Evolutionary conservation across 164 flowering plant species (phyloP).

Genomic region (Umbellularia californica): DNA sequence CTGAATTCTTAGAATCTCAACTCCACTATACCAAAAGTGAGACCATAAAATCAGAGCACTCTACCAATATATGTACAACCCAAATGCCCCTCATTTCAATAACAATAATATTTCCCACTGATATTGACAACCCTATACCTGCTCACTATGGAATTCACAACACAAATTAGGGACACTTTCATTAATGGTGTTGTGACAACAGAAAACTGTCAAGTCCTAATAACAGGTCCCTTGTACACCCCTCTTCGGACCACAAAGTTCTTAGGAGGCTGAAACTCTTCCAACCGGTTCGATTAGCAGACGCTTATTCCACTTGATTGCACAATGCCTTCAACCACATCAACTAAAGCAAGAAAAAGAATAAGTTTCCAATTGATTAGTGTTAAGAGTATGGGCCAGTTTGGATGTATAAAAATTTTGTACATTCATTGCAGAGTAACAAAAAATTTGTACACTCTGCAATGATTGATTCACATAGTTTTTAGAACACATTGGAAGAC

Average conservation of each 20-base stretch:
- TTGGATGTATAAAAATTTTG: neutral
- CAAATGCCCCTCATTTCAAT: conserved; percentile 1
- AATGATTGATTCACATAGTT: no score
- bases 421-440: no score
- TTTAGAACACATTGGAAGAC: no score
- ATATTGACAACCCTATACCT: conserved; percentile 19
- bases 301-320: conserved; percentile 35
- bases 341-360: neutral
- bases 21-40: neutral
- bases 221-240: conserved; percentile 52
- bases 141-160: conserved; percentile 6
- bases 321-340: conserved; percentile 36
- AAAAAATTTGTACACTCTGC: no score
- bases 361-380: neutral
- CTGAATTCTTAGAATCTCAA: neutral
- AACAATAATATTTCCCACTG: conserved; percentile 1
- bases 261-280: conserved; percentile 66
- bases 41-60: neutral
- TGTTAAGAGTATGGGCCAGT: neutral
- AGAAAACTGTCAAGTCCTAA: conserved; percentile 32
- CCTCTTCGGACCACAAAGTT: conserved; percentile 62
- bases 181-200: conserved; percentile 20
- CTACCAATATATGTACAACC: conserved; percentile 8
- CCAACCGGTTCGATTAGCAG: conserved; percentile 55
- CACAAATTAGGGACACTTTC: conserved; percentile 7